Evolutionary conservation across 176 grass and related monocot genomes (phyloP), one percentile per base, ranked within the genome.

Genomic region (Eremochloa ophiuroides): DNA sequence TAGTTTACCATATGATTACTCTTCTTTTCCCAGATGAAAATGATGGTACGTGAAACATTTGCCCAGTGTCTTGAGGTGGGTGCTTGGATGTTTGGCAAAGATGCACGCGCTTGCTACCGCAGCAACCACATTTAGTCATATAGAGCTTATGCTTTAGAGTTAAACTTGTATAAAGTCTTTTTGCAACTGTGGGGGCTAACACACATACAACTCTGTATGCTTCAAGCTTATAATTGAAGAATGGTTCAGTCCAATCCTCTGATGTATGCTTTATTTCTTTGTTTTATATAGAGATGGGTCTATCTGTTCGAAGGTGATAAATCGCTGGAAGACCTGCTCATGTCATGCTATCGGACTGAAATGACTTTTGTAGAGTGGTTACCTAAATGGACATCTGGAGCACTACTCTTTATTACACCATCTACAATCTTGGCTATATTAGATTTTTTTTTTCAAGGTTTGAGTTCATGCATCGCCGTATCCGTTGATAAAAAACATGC

Each of bases 21-120:
- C 68, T 90, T 92, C 88, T 93, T 91, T 89, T 93, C 62, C 80
- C 88, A 93, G 94, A 93, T 97, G 89, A 97, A 89, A 91, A 85
- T 93, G 94, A 93, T 93, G 94, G 86, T 88, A 97, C 88, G 94
- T 97, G 91, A 93, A 85, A 89, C 84, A 76, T 92, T 86, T 92
- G 82, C 79, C 14, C 88, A 77, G 48, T 89, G 67, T 79, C 73
- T 91, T 87, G 77, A 95, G 85, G 87, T 88, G 71, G 83, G 87
- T 82, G 73, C 80, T 73, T 83, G 83, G 80, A 76, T 92, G 68
- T 83, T 73, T 85, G 85, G 82, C 64, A 85, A 66, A 46, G 70
- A 83, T 76, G 70, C 55, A 59, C 71, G 34, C 29, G 39, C 53
- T 67, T 62, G 41, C 82, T 41, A 31, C 62, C 18, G 28, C 0